Evolutionary conservation across 202 grass and related monocot genomes (phyloP).

Genomic region (Bolboschoenoplectus hybrid): DNA sequence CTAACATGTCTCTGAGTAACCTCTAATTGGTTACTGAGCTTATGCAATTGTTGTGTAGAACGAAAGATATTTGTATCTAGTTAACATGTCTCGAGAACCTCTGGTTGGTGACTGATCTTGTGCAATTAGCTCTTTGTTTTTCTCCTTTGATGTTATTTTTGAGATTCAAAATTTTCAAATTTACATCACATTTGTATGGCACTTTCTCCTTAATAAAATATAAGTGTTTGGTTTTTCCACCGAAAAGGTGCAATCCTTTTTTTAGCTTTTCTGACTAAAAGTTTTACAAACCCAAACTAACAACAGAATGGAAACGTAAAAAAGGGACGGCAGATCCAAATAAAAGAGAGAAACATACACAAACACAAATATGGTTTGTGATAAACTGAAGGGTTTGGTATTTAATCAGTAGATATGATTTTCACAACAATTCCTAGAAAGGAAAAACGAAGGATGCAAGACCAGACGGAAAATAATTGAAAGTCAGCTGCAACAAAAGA

Average conservation of each 20-base stretch:
- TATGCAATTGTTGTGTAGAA: neutral
- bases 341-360: neutral
- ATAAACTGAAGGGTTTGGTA: neutral
- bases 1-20: neutral
- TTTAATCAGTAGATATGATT: neutral
- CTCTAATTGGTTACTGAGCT: neutral
- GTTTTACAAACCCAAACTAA: neutral
- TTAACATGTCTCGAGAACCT: neutral
- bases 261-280: neutral
- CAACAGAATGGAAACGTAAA: neutral
- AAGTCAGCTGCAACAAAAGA: neutral
- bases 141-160: neutral
- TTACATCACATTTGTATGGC: neutral
- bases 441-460: neutral
- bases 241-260: neutral
- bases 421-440: neutral
- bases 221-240: neutral
- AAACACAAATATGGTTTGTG: neutral
- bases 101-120: neutral
- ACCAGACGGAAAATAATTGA: neutral
- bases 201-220: neutral
- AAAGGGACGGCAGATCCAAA: neutral
- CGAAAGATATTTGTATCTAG: constrained; percentile 10
- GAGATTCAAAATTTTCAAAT: neutral
- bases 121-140: neutral